Conservation (phyloP, 1,139 yeast species). For the Candida frijolesensis region DNA sequence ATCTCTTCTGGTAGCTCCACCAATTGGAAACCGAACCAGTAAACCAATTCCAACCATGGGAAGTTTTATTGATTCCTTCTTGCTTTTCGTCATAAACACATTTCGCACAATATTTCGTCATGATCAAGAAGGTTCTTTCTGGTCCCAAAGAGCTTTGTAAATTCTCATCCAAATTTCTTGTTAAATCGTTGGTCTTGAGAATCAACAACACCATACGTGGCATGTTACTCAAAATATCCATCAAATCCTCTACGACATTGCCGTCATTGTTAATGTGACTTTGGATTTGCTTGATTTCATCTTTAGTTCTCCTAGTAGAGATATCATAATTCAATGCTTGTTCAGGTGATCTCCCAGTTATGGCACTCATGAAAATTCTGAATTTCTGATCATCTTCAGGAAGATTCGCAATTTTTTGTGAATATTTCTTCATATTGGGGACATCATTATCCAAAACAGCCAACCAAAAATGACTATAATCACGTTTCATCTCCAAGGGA, state of each 20-base stretch:
- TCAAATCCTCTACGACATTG: slow-evolving; percentile 71
- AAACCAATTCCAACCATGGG: slow-evolving; percentile 37
- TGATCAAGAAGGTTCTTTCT: slow-evolving; percentile 81
- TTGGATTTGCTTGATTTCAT: slow-evolving; percentile 66
- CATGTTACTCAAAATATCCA: slow-evolving; percentile 76
- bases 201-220: slow-evolving; percentile 86
- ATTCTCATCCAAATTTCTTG: slow-evolving; percentile 83
- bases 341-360: slow-evolving; percentile 76
- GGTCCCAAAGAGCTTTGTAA: slow-evolving; percentile 84
- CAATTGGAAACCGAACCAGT: slow-evolving; percentile 46
- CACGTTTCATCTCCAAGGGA: slow-evolving; percentile 72
- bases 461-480: slow-evolving; percentile 91
- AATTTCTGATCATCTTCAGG: slow-evolving; percentile 64
- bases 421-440: slow-evolving; percentile 67
- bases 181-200: slow-evolving; percentile 90
- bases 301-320: slow-evolving; percentile 55
- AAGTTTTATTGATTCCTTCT: slow-evolving; percentile 38
- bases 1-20: slow-evolving; percentile 53
- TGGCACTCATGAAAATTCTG: slow-evolving; percentile 85
- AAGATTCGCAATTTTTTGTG: slow-evolving; percentile 80
- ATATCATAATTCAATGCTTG: slow-evolving; percentile 51
- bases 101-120: slow-evolving; percentile 87
- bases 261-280: slow-evolving; percentile 55
- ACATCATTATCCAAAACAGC: slow-evolving; percentile 76
- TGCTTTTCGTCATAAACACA: slow-evolving; percentile 71